phyloP scores from a whole-genome alignment of 2,329 filamentous ascomycete species.

The Penicillium sp. region DNA sequence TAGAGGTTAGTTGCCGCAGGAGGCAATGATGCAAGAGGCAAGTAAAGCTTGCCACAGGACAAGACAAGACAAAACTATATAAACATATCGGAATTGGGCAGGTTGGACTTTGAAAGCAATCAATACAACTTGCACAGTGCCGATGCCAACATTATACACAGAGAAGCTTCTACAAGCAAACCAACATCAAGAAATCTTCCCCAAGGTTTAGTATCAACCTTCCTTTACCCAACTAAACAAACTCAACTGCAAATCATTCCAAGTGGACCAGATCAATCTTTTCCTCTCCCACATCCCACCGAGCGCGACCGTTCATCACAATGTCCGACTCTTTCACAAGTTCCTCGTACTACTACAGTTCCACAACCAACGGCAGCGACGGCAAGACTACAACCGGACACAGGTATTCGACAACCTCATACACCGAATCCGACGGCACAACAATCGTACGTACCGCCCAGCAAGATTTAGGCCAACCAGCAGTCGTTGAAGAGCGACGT shows the following conservation, averaged over 20 bases:
- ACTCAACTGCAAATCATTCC: neutral
- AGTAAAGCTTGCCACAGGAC: constrained; percentile 9
- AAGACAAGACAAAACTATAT: neutral
- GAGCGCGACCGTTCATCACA: constrained; percentile 5
- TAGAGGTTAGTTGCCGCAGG: constrained; percentile 2
- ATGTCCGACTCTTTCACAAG: constrained; percentile 34
- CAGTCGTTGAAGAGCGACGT: constrained; percentile 35
- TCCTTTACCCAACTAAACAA: neutral
- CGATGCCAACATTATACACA: neutral
- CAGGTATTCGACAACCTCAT: constrained; percentile 34
- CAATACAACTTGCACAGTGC: neutral
- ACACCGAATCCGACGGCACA: constrained; percentile 34
- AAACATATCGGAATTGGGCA: neutral
- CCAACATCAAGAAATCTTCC: neutral
- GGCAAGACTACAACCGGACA: constrained; percentile 32
- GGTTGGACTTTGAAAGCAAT: neutral
- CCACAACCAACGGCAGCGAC: constrained; percentile 28
- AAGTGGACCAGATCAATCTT: constrained; percentile 10
- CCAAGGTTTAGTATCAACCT: neutral
- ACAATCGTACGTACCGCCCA: constrained; percentile 36
- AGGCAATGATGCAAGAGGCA: constrained; percentile 12
- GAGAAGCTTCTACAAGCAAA: neutral
- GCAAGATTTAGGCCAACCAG: constrained; percentile 37
- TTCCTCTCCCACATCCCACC: constrained; percentile 10
- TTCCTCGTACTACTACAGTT: constrained; percentile 37